Evolutionary conservation across 345 rosid genomes (phyloP).

Genomic region (Psidium friedrichsthalianum): DNA sequence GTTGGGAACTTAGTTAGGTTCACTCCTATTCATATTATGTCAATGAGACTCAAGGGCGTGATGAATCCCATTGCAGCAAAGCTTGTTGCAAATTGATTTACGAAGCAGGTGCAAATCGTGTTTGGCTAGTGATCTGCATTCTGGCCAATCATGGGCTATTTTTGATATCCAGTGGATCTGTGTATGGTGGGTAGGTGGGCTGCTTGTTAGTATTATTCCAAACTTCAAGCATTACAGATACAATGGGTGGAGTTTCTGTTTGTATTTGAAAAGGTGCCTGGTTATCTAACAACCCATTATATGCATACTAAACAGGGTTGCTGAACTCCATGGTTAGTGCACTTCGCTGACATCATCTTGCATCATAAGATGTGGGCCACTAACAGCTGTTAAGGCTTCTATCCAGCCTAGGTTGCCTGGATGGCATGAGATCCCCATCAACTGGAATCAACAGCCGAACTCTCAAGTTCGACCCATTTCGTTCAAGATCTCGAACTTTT

Average conservation of each 20-base stretch:
- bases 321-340: not conserved
- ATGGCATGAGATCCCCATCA: not conserved
- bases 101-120: conserved; percentile 98
- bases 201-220: not conserved
- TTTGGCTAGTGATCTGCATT: conserved; percentile 98
- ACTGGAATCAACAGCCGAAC: not conserved
- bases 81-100: conserved; percentile 82
- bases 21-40: not conserved
- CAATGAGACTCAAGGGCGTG: conserved; percentile 93
- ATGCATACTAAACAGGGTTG: not conserved
- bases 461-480: not conserved
- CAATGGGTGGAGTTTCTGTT: not conserved
- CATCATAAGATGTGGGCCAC: not conserved
- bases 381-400: not conserved
- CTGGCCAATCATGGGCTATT: conserved; percentile 99
- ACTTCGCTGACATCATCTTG: not conserved
- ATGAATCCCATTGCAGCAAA: conserved; percentile 93
- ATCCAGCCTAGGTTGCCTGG: not conserved
- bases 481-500: not conserved
- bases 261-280: not conserved
- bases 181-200: conserved; percentile 67
- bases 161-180: conserved; percentile 96
- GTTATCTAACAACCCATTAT: not conserved
- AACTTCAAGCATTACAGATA: not conserved
- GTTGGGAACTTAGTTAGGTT: not conserved